Conservation (phyloP, 164 flowering plant species). For the Taxillus chinensis region DNA sequence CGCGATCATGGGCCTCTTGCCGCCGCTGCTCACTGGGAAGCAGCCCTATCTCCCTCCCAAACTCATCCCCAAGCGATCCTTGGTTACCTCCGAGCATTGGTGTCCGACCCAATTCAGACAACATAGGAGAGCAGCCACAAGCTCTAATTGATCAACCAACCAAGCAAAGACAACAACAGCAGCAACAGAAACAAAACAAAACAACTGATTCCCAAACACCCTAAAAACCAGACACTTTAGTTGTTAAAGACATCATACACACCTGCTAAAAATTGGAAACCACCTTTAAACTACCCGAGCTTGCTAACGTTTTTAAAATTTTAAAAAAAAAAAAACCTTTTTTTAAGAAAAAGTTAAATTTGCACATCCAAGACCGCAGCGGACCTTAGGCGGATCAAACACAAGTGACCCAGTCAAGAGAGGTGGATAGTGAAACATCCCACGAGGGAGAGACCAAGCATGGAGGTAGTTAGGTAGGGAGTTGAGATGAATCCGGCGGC, state of each 20-base stretch:
- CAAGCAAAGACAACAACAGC: conserved; percentile 8
- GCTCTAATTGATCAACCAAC: conserved; percentile 8
- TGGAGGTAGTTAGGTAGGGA: conserved; percentile 3
- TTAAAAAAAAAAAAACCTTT: conserved; percentile 2
- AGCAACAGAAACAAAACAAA: conserved; percentile 2
- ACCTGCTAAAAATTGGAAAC: background rate
- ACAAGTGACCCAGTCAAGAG: too few species aligned
- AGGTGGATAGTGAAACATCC: too few species aligned
- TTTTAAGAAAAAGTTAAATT: too few species aligned
- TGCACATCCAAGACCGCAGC: conserved; percentile 2
- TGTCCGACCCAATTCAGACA: conserved; percentile 51
- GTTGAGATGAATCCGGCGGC: conserved; percentile 31
- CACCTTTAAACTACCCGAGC: background rate
- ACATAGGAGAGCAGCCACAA: conserved; percentile 21
- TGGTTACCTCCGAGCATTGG: conserved; percentile 45
- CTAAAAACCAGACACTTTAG: background rate
- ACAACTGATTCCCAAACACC: conserved; percentile 5
- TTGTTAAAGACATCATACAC: conserved; percentile 3
- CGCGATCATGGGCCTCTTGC: conserved; percentile 55
- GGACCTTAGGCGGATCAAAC: too few species aligned
- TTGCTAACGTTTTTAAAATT: background rate
- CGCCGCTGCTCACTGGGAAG: conserved; percentile 53
- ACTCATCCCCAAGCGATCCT: conserved; percentile 58
- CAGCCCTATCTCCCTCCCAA: conserved; percentile 56
- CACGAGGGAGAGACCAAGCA: conserved; percentile 2